Base-by-base conservation (phyloP, 306 rosid species). In the Quercus glauca region DNA sequence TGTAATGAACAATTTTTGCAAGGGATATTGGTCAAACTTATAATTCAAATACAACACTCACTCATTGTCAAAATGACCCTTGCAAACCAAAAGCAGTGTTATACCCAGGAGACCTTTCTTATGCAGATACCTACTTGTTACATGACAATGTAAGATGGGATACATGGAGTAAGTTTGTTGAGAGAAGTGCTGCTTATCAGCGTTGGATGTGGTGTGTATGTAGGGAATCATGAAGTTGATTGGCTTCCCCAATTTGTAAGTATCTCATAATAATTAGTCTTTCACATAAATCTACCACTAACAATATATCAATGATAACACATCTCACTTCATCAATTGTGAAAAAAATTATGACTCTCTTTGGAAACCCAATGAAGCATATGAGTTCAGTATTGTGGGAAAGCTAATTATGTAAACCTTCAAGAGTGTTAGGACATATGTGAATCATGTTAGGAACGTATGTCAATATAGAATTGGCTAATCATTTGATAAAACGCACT, bases 11-110 rank as follows among this genome's bases (percentile, higher is more conserved):
- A 5, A 10, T 61, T 52, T 78, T 55, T 83, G 75, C 74, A 85
- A 95, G 99, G 86, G 97, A 92, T 83, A 90, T 94, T 78, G 97
- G 99, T 74, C 97, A 94, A 88, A 94, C 73, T 57, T 92, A 35
- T 80, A 97, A 91, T 90, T 92, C 99, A 21, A 92, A 91, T 59
- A 80, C 0, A 70, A 92, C 94, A 0, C 93, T 92, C 53, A 71
- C 90, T 67, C 99, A 92, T 82, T 94, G 90, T 53, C 91, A 91
- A 78, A 14, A 12, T 57, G 90, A 82, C 74, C 92, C 91, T 25
- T 83, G 31, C 25, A 92, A 85, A 53, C 95, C 93, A 59, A 52
- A 94, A 82, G 5, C 95, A 1, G 82, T 94, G 45, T 77, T 90
- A n/a, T 92, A 73, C 77, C 90, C 91, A 21, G 97, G 98, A 71